These are phyloP conservation scores for Penicillium bovifimosum DNA, from an alignment of 495 filamentous ascomycete species.

Conservation along the genomic window DNA sequence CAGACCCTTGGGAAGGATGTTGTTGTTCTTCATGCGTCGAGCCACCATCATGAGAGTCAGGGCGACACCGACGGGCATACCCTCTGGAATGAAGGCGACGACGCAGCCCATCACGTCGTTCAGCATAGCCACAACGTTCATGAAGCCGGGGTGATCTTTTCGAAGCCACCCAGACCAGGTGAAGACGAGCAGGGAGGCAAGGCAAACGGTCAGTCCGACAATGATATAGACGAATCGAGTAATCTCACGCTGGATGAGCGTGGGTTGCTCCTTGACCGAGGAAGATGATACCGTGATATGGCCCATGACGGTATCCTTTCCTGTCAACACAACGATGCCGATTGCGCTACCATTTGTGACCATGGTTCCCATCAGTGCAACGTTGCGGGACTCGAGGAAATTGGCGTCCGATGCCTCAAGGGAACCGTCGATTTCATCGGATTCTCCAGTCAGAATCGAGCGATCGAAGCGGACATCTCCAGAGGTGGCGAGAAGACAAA, in stretches of 20 bases:
- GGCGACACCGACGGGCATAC: constrained; percentile 63
- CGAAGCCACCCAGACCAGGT: constrained; percentile 60
- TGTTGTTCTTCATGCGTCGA: constrained; percentile 58
- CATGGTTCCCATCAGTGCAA: constrained; percentile 67
- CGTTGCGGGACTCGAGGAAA: constrained; percentile 67
- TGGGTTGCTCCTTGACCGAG: constrained; percentile 58
- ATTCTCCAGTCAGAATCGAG: constrained; percentile 66
- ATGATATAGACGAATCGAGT: constrained; percentile 62
- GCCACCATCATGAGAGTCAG: constrained; percentile 56
- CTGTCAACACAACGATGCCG: constrained; percentile 59
- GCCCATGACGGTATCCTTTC: constrained; percentile 58
- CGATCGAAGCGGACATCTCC: constrained; percentile 68
- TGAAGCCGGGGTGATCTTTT: constrained; percentile 54
- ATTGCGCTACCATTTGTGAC: constrained; percentile 60
- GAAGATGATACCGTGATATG: constrained; percentile 68
- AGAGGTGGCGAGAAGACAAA: constrained; percentile 59
- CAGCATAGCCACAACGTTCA: constrained; percentile 62
- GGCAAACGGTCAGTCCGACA: constrained; percentile 46
- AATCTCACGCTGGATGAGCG: constrained; percentile 64
- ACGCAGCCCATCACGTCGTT: constrained; percentile 62
- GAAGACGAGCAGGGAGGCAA: constrained; percentile 52
- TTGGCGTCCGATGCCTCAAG: constrained; percentile 60
- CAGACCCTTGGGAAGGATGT: constrained; percentile 62
- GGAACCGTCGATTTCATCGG: constrained; percentile 54
- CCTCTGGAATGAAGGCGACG: constrained; percentile 70